phyloP scores from a whole-genome alignment of 352 stramenopile genomes.

The Phytophthora parvispora region DNA sequence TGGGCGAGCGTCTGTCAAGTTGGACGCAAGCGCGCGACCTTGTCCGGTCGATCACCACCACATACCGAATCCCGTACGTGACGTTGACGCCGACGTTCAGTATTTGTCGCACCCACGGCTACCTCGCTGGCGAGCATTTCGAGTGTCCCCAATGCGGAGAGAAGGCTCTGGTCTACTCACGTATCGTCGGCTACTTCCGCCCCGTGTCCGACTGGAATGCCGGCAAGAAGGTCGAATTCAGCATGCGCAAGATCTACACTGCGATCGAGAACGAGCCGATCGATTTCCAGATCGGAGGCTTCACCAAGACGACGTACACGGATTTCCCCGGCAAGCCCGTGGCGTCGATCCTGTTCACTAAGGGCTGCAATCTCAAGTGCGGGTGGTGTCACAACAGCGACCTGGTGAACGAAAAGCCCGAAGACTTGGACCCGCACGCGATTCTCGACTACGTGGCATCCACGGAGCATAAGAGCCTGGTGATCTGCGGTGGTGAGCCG shows the following conservation, averaged over 20 bases:
- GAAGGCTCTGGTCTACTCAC: constrained; percentile 35
- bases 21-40: constrained; percentile 41
- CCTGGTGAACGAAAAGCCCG: constrained; percentile 35
- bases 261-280: constrained; percentile 38
- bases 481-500: constrained; percentile 39
- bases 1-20: constrained; percentile 38
- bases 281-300: constrained; percentile 40
- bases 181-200: constrained; percentile 44
- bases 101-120: constrained; percentile 37
- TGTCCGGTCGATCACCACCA: constrained; percentile 33
- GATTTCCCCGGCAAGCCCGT: constrained; percentile 33
- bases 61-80: constrained; percentile 38
- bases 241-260: constrained; percentile 44
- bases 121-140: constrained; percentile 38
- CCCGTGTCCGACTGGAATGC: constrained; percentile 40
- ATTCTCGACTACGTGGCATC: constrained; percentile 43
- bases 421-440: constrained; percentile 31
- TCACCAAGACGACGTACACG: constrained; percentile 39
- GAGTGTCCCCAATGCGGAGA: constrained; percentile 39
- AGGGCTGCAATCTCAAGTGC: constrained; percentile 42
- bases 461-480: constrained; percentile 37
- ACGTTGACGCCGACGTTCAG: constrained; percentile 40
- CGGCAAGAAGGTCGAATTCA: constrained; percentile 45
- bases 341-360: constrained; percentile 41
- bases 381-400: constrained; percentile 45